Conservation (phyloP, 1,284 basidiomycete species). For the Boletellus dicymbophilus region DNA sequence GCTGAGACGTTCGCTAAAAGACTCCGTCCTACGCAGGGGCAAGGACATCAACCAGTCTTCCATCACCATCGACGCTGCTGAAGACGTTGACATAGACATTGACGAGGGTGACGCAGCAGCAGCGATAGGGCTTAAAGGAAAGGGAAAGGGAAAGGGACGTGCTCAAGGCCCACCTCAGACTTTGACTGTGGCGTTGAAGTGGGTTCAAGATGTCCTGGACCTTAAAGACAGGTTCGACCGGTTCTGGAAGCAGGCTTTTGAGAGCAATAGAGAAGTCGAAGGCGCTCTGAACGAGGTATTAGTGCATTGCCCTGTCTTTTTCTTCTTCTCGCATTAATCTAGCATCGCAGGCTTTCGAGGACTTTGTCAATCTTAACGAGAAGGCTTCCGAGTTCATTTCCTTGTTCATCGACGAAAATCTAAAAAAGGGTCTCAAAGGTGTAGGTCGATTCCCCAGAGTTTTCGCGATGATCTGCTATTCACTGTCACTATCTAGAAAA, state of each 20-base stretch:
- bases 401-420: constrained; percentile 95
- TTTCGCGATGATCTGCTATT: neutral
- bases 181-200: constrained; percentile 72
- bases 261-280: constrained; percentile 79
- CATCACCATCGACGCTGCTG: constrained; percentile 36
- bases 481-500: constrained; percentile 67
- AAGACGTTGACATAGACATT: constrained; percentile 39
- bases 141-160: constrained; percentile 65
- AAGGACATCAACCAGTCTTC: constrained; percentile 76
- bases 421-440: constrained; percentile 94
- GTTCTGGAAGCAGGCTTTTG: constrained; percentile 75
- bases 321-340: neutral
- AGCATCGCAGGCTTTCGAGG: constrained; percentile 78
- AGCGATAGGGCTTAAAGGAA: constrained; percentile 54
- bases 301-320: neutral
- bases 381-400: constrained; percentile 96
- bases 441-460: constrained; percentile 50
- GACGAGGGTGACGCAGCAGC: constrained; percentile 38
- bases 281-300: constrained; percentile 85
- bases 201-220: constrained; percentile 93
- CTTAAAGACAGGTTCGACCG: constrained; percentile 91
- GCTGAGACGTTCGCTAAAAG: constrained; percentile 73
- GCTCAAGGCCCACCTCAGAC: constrained; percentile 46
- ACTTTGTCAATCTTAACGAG: constrained; percentile 89
- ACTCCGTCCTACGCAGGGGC: constrained; percentile 78